Evolutionary conservation across 169 alveolate species (phyloP).

Genomic region (Pseudocohnilembus persalinus): DNA sequence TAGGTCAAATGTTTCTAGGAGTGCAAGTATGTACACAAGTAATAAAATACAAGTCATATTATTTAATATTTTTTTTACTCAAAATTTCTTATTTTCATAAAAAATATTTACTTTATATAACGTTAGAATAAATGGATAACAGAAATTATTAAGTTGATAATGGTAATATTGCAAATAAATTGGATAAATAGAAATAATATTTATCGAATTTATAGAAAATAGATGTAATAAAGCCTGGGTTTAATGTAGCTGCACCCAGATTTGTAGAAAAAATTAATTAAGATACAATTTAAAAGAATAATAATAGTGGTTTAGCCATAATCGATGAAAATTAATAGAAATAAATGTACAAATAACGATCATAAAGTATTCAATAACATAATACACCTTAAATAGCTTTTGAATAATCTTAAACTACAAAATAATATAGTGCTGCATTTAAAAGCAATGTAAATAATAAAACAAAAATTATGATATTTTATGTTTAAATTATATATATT

Average conservation of each 20-base stretch:
- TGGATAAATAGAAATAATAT: background rate
- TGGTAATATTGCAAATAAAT: background rate
- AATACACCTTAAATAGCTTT: background rate
- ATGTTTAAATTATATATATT: too few species aligned
- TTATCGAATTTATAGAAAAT: too few species aligned
- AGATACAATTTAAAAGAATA: background rate
- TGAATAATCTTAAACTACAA: background rate
- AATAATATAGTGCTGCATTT: background rate
- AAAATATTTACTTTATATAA: too few species aligned
- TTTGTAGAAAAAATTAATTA: too few species aligned
- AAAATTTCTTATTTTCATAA: background rate
- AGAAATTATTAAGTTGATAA: too few species aligned
- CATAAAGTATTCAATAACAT: background rate
- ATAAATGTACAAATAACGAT: background rate
- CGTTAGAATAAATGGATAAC: background rate
- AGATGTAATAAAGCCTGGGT: background rate
- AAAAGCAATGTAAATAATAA: background rate
- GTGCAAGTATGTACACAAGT: background rate
- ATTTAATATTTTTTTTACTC: too few species aligned
- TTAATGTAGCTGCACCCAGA: background rate
- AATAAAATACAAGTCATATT: background rate
- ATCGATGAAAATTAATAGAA: background rate
- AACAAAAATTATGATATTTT: background rate
- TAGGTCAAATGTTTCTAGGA: background rate
- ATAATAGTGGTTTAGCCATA: background rate